A percentile compares a stretch with the other conserved stretches of the same genome.
phyloP scores from a whole-genome alignment of 1,284 basidiomycete species.

The Bjerkandera adusta region DNA sequence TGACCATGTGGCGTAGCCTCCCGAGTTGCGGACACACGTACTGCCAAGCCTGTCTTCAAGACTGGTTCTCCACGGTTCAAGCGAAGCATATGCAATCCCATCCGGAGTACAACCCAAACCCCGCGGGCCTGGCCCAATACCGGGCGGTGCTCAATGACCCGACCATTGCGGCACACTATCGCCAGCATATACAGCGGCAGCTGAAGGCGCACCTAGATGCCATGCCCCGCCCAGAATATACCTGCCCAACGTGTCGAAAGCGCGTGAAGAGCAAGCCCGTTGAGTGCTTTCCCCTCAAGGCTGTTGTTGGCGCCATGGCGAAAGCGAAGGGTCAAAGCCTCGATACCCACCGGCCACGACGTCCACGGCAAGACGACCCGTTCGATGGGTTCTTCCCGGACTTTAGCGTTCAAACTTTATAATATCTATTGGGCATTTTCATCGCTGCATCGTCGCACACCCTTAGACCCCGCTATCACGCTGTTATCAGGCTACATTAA shows the following conservation, averaged over 20 bases:
- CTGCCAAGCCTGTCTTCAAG: conserved; percentile 58
- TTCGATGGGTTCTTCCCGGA: conserved; percentile 55
- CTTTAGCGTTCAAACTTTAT: too few relatives aligned
- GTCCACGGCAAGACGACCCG: conserved; percentile 25
- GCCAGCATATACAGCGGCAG: conserved; percentile 21
- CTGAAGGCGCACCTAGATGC: conserved; percentile 8
- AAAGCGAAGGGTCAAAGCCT: conserved; percentile 44
- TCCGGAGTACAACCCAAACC: conserved; percentile 41
- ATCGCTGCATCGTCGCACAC: too few relatives aligned
- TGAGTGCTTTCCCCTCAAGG: conserved; percentile 60
- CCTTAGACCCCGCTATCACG: too few relatives aligned
- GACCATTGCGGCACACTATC: conserved; percentile 18
- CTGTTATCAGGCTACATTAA: too few relatives aligned
- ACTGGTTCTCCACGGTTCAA: conserved; percentile 61
- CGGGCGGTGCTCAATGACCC: conserved; percentile 18
- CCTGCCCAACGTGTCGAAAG: conserved; percentile 64
- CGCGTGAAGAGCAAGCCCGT: conserved; percentile 46
- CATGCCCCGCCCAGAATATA: conserved; percentile 46
- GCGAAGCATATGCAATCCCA: conserved; percentile 45
- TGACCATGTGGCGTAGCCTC: too few relatives aligned
- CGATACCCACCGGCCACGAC: conserved; percentile 19
- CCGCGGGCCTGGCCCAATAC: conserved; percentile 16
- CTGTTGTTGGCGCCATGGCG: conserved; percentile 46
- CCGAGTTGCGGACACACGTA: conserved; percentile 72
- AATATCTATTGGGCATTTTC: too few relatives aligned